Evolutionary conservation across 192 early-diverging fungal genomes (phyloP), one percentile per base, ranked within the genome.

Genomic region (Thamnidium elegans): DNA sequence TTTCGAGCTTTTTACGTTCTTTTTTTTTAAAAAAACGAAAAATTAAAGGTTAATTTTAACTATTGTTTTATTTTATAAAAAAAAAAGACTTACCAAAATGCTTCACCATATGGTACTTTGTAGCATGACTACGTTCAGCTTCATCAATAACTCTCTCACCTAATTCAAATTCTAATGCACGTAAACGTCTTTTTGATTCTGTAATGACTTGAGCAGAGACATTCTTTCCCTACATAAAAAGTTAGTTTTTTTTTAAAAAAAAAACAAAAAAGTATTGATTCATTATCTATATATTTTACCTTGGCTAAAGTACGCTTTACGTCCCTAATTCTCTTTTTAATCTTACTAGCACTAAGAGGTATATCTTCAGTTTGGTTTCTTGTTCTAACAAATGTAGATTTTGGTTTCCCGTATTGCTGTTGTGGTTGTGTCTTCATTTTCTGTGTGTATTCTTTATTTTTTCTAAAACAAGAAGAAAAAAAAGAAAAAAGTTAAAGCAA

Each of bases 271-370:
- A 8, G 6, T 50, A 13, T 8, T 8, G 48, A 15, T 8, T 50
- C 11, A 20, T 15, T 15, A 50, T 50, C 20, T 20, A 50, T 50
- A 14, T 14, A n/a, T n/a, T n/a, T 14, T 46, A 53, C 62, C 9
- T 26, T 63, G 8, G 32, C 21, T 19, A 53, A 23, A 3, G 61
- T 42, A 36, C 62, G 62, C 19, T 50, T 7, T 26, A 52, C 39
- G 11, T 63, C 62, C 52, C 62, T 63, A 42, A 63, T 63, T 7
- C 39, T 48, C 50, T 63, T 63, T 43, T 44, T 63, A 21, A 63
- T 63, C 50, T 63, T 63, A 36, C 55, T 11, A 15, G 36, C 17
- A 48, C 46, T 19, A 4, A 48, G 11, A 17, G 13, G 46, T 48
- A 17, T 48, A 48, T 48, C 36, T 6, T 39, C 9, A 39, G 36